These are phyloP conservation scores for Fusarium transvaalense DNA, from an alignment of 2,329 filamentous ascomycete species.

Conservation along the genomic window DNA sequence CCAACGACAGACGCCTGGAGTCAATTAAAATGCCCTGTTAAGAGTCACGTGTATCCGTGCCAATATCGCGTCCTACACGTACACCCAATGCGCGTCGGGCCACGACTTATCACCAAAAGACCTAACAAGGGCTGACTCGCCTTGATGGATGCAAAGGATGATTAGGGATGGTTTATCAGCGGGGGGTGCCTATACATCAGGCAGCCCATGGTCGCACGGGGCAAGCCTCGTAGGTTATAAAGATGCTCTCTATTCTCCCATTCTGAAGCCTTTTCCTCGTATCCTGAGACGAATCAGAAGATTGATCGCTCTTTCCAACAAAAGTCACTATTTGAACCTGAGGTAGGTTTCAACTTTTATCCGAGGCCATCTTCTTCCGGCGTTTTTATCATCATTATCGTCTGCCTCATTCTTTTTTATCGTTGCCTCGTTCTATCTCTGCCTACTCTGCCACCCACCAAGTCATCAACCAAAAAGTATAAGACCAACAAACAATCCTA, in stretches of 20 bases:
- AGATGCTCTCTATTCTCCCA: conserved; percentile 37
- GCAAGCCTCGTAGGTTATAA: conserved; percentile 47
- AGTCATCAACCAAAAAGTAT: conserved; percentile 26
- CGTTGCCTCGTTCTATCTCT: conserved; percentile 30
- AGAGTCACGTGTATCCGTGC: conserved; percentile 39
- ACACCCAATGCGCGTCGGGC: conserved; percentile 30
- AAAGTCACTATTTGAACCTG: conserved; percentile 44
- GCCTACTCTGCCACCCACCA: conserved; percentile 16
- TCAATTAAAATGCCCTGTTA: conserved; percentile 17
- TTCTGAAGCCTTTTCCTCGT: not conserved
- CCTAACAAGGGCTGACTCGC: conserved; percentile 37
- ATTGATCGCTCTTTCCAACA: conserved; percentile 20
- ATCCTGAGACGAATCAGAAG: conserved; percentile 39
- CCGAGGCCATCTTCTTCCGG: conserved; percentile 24
- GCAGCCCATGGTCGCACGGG: conserved; percentile 42
- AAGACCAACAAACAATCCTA: conserved; percentile 18
- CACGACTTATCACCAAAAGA: conserved; percentile 44
- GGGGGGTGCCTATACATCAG: conserved; percentile 41
- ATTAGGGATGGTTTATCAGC: conserved; percentile 17
- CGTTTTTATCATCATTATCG: conserved; percentile 21
- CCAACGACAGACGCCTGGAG: conserved; percentile 2
- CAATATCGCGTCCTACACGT: conserved; percentile 34
- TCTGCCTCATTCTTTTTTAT: conserved; percentile 30
- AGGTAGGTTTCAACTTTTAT: conserved; percentile 50
- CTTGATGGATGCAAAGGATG: conserved; percentile 34